Conservation (phyloP, 306 rosid genomes). For the Citrullus amarus region DNA sequence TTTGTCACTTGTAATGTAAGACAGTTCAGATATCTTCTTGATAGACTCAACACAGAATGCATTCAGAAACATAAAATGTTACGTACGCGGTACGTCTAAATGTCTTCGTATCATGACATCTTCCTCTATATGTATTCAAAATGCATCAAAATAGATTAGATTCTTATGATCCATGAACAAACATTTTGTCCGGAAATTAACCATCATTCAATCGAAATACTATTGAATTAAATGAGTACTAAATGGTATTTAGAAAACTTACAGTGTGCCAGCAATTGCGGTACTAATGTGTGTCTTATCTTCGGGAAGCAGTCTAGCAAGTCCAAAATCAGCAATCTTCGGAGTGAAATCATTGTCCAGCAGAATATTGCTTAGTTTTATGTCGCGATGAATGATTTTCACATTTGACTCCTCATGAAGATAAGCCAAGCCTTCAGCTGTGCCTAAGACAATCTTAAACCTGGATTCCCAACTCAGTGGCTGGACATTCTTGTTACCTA, state of each 20-base stretch:
- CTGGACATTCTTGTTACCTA: slow-evolving; percentile 21
- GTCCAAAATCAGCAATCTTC: slow-evolving; percentile 63
- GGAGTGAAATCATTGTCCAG: slow-evolving; percentile 45
- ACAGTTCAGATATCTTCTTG: neutral
- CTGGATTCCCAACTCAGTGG: slow-evolving; percentile 43
- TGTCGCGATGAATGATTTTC: slow-evolving; percentile 62
- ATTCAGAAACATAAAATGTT: neutral
- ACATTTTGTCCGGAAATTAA: neutral
- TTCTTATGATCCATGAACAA: neutral
- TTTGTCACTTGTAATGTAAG: neutral
- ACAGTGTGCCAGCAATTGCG: slow-evolving; percentile 45
- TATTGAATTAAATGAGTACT: neutral
- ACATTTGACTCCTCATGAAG: slow-evolving; percentile 52
- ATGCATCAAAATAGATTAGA: neutral
- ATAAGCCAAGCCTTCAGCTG: slow-evolving; percentile 58
- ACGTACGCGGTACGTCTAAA: neutral
- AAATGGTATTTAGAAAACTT: slow-evolving; percentile 13
- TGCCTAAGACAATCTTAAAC: slow-evolving; percentile 42
- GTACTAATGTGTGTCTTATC: slow-evolving; percentile 43
- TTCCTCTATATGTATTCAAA: neutral
- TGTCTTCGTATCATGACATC: neutral
- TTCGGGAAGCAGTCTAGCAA: slow-evolving; percentile 25
- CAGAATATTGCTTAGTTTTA: slow-evolving; percentile 48
- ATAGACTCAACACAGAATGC: neutral
- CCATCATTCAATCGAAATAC: neutral